phyloP scores from a whole-genome alignment of 495 filamentous ascomycete genomes.

The Thermochaetoides thermophila region DNA sequence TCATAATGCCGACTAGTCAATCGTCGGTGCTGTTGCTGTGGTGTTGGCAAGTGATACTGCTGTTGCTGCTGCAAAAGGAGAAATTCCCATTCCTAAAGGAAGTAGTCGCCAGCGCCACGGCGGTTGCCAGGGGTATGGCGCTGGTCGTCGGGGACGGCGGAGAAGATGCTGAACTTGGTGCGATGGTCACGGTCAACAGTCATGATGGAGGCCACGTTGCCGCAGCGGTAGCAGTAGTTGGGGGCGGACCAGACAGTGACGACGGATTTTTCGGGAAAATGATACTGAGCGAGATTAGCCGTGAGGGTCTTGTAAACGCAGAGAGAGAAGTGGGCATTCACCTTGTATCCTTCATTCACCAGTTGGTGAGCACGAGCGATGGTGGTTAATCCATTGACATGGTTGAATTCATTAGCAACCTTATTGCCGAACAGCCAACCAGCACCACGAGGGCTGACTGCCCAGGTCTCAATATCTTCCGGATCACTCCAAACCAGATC shows the following conservation, averaged over 20 bases:
- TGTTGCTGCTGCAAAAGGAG: too few relatives aligned
- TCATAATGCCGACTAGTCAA: too few relatives aligned
- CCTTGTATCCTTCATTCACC: slow-evolving; percentile 96
- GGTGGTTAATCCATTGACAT: slow-evolving; percentile 86
- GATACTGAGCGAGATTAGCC: slow-evolving; percentile 43
- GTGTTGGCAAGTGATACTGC: too few relatives aligned
- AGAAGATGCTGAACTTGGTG: slow-evolving; percentile 87
- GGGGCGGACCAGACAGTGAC: slow-evolving; percentile 99
- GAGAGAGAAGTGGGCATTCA: slow-evolving; percentile 10
- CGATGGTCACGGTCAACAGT: slow-evolving; percentile 72
- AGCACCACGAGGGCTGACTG: slow-evolving; percentile 83
- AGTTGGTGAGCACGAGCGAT: slow-evolving; percentile 95
- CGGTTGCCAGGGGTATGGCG: slow-evolving; percentile 72
- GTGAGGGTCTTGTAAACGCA: not conserved
- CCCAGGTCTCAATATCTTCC: slow-evolving; percentile 97
- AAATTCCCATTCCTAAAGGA: too few relatives aligned
- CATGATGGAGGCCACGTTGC: slow-evolving; percentile 95
- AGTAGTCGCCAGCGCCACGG: slow-evolving; percentile 81
- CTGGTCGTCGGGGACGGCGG: slow-evolving; percentile 81
- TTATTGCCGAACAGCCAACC: slow-evolving; percentile 98
- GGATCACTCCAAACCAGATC: slow-evolving; percentile 98
- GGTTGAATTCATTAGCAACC: slow-evolving; percentile 96
- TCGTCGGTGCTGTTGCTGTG: too few relatives aligned
- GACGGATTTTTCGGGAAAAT: slow-evolving; percentile 88
- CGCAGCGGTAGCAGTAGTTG: slow-evolving; percentile 98